These are phyloP conservation scores for Lunasporangiospora selenospora DNA, from an alignment of 192 early-diverging fungal species.

Conservation along the genomic window DNA sequence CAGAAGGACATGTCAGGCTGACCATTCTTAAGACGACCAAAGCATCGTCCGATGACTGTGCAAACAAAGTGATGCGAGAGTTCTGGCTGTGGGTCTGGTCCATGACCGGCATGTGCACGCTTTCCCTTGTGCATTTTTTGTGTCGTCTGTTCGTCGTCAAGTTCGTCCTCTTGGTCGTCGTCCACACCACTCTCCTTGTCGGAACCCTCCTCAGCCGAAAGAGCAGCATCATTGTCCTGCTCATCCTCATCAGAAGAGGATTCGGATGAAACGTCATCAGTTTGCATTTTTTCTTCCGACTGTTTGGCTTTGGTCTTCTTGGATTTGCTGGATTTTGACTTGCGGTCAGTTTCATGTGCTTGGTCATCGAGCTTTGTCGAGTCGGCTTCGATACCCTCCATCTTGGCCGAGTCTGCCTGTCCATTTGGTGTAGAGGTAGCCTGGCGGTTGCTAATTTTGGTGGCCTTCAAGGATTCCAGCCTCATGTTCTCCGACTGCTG, in stretches of 20 bases:
- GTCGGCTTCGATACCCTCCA: too few species aligned
- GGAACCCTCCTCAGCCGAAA: too few species aligned
- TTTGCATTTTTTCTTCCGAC: too few species aligned
- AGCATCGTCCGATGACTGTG: constrained; percentile 44
- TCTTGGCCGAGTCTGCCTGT: too few species aligned
- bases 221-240: constrained; percentile 4
- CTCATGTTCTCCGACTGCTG: too few species aligned
- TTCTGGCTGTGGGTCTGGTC: constrained; percentile 26
- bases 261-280: too few species aligned
- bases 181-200: too few species aligned
- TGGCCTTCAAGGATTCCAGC: not conserved
- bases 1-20: constrained; percentile 51
- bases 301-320: too few species aligned
- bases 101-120: constrained; percentile 17
- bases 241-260: not conserved
- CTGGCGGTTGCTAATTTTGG: not conserved
- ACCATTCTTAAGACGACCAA: constrained; percentile 19
- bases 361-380: too few species aligned
- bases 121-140: constrained; percentile 16
- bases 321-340: too few species aligned
- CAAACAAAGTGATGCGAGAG: constrained; percentile 50
- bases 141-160: not conserved
- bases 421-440: too few species aligned
- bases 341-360: too few species aligned
- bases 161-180: constrained; percentile 16